Evolutionary conservation across 176 grass and related monocot species (phyloP).

Genomic region (Lolium multiflorum): DNA sequence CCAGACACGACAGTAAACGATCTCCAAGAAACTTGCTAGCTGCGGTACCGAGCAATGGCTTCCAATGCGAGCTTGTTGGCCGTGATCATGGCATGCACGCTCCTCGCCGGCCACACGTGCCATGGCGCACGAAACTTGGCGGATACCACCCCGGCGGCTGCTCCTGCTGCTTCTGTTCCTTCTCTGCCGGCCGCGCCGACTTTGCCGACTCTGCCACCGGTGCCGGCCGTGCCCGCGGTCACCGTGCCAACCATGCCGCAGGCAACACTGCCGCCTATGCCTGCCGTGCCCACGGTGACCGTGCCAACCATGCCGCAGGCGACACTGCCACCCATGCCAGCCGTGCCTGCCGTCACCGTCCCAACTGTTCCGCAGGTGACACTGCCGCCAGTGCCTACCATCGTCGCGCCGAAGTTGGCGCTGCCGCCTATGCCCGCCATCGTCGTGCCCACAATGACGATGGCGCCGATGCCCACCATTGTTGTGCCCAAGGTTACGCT

Average conservation of each 20-base stretch:
- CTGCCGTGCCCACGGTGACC: neutral
- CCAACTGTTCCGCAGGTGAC: neutral
- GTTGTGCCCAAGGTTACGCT: neutral
- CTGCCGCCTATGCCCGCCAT: slow-evolving; percentile 13
- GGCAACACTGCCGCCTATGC: neutral
- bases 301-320: neutral
- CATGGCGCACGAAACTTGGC: slow-evolving; percentile 1
- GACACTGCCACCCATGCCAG: neutral
- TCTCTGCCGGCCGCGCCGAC: neutral
- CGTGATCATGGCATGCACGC: neutral
- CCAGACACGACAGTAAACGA: neutral
- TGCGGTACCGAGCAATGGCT: neutral
- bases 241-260: neutral
- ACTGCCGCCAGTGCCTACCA: slow-evolving; percentile 20
- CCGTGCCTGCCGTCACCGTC: neutral
- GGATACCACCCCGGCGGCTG: neutral
- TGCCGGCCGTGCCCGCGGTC: neutral
- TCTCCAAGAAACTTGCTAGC: neutral
- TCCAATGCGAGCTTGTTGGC: slow-evolving; percentile 19
- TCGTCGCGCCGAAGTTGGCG: neutral
- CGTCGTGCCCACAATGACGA: too few species aligned
- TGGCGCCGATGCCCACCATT: too few species aligned
- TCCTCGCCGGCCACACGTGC: neutral
- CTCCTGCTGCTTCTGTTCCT: neutral
- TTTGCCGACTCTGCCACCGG: neutral